Conservation (phyloP, 2,329 filamentous ascomycete species). For the Pyrenochaeta sp. region DNA sequence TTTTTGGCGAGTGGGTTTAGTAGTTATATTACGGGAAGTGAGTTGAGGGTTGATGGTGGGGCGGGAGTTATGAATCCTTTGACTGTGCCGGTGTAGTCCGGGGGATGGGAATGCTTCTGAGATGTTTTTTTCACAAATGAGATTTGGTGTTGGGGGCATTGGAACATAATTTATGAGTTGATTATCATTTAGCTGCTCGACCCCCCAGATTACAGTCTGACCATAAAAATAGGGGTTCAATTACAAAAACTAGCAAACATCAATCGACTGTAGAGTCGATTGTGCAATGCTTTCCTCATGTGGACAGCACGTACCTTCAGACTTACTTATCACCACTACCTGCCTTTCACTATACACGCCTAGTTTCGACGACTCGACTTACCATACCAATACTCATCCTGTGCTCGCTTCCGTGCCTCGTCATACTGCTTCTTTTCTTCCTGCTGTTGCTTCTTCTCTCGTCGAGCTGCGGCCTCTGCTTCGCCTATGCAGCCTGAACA, state of each 20-base stretch:
- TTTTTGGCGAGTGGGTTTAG: slow-evolving; percentile 71
- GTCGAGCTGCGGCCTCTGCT: background rate
- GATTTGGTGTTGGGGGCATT: no score
- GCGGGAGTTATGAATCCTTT: slow-evolving; percentile 55
- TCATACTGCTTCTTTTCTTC: background rate
- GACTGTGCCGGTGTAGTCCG: slow-evolving; percentile 45
- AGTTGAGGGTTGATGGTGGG: slow-evolving; percentile 70
- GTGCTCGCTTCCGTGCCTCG: background rate
- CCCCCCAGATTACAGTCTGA: no score
- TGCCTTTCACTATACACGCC: background rate
- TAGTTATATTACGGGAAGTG: slow-evolving; percentile 68
- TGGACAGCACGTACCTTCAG: no score
- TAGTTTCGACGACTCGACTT: background rate
- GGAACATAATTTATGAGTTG: no score
- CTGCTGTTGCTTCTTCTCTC: background rate
- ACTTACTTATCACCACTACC: background rate
- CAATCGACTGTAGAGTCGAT: no score
- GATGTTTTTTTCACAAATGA: no score
- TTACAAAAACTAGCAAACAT: no score
- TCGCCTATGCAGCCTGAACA: background rate
- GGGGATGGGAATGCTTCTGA: background rate
- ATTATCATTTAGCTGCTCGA: no score
- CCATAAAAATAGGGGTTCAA: no score
- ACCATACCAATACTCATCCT: background rate
- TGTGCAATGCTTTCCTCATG: no score